Percentiles rank a stretch among this genome's conserved stretches.
Conservation (phyloP, 805 yeast genomes). For the Metschnikowia bowlesiae region DNA sequence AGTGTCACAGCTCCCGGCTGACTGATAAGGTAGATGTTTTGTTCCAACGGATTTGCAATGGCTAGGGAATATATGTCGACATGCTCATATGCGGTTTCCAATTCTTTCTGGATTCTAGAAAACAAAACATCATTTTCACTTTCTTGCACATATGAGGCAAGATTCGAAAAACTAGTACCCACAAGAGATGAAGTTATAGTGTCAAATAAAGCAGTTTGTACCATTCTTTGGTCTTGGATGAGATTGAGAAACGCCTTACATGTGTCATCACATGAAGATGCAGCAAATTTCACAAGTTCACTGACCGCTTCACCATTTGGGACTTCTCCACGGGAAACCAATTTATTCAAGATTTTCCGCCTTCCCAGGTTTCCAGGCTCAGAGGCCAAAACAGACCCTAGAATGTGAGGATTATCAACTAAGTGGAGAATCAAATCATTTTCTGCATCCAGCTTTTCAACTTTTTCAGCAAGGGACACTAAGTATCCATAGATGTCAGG, state of each 20-base stretch:
- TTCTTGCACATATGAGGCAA: conserved; percentile 7
- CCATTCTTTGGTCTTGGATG: conserved; percentile 5
- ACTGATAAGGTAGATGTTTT: conserved; percentile 32
- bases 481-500: conserved; percentile 29
- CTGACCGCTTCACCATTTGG: neutral
- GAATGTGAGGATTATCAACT: conserved; percentile 15
- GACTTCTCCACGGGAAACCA: conserved; percentile 4
- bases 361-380: conserved; percentile 6
- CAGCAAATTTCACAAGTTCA: neutral
- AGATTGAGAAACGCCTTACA: conserved; percentile 12
- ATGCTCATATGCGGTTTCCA: conserved; percentile 10
- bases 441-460: conserved; percentile 19
- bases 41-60: conserved; percentile 45
- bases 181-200: neutral
- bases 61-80: conserved; percentile 28
- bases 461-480: conserved; percentile 24
- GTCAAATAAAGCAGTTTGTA: conserved; percentile 7
- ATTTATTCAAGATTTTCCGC: conserved; percentile 14
- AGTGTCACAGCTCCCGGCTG: conserved; percentile 1
- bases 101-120: conserved; percentile 22
- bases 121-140: conserved; percentile 14
- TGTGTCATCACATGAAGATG: neutral
- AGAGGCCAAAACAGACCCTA: conserved; percentile 16
- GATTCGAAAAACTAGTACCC: conserved; percentile 12
- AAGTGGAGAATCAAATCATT: conserved; percentile 18